These are phyloP conservation scores for Actinomortierella ambigua DNA, from an alignment of 371 early-diverging fungal species.

Conservation along the genomic window DNA sequence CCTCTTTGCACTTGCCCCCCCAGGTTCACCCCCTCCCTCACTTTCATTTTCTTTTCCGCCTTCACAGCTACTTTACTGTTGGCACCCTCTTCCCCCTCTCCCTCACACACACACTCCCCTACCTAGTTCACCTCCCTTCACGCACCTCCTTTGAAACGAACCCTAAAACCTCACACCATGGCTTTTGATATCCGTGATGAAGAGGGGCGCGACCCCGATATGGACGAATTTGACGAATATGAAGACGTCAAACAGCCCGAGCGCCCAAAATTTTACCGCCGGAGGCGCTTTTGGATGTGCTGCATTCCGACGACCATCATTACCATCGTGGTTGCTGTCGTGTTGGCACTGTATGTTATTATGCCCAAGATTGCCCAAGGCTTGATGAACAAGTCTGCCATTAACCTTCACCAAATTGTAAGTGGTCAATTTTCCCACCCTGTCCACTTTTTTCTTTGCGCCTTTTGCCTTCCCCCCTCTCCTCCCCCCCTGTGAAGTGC, in stretches of 20 bases:
- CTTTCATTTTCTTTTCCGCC: too few relatives aligned
- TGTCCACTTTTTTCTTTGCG: background rate
- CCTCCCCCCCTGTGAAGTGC: too few relatives aligned
- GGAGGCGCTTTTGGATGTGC: conserved; percentile 62
- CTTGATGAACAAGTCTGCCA: conserved; percentile 42
- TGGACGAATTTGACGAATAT: conserved; percentile 44
- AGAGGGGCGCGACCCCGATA: conserved; percentile 9
- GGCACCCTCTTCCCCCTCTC: too few relatives aligned
- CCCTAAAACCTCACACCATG: conserved; percentile 7
- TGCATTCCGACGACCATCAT: conserved; percentile 56
- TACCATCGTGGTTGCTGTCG: conserved; percentile 54
- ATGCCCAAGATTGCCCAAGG: conserved; percentile 68
- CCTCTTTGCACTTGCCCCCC: too few relatives aligned
- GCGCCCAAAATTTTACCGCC: conserved; percentile 54
- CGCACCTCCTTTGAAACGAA: background rate
- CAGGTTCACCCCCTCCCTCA: too few relatives aligned
- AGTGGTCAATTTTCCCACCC: background rate
- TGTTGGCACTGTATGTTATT: conserved; percentile 57
- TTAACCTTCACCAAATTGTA: conserved; percentile 37
- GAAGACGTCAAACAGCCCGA: conserved; percentile 29
- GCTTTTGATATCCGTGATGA: conserved; percentile 45
- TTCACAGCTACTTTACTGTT: too few relatives aligned
- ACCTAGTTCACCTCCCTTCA: background rate
- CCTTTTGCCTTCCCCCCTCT: background rate
- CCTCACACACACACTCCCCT: background rate